Evolutionary conservation across 169 alveolate genomes (phyloP).

Genomic region (Plasmodium inui): DNA sequence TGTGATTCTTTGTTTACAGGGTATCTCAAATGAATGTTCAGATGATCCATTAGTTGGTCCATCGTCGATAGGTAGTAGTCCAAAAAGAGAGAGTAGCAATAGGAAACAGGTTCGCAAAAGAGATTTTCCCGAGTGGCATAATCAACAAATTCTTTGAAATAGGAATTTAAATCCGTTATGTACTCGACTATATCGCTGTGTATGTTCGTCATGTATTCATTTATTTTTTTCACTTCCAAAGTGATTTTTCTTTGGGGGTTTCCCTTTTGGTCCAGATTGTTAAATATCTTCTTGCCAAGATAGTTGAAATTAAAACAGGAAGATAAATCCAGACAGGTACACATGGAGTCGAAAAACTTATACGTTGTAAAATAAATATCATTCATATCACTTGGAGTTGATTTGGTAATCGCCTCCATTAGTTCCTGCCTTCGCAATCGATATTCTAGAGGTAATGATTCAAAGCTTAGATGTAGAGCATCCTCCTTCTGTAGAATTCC

Average conservation of each 20-base stretch:
- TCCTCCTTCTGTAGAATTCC: constrained; percentile 14
- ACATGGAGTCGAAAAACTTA: constrained; percentile 9
- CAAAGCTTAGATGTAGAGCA: not conserved
- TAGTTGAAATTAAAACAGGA: constrained; percentile 10
- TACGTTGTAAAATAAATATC: constrained; percentile 19
- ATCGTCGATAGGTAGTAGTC: constrained; percentile 6
- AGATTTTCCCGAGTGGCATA: not conserved
- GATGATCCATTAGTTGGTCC: not conserved
- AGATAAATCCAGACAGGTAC: not conserved
- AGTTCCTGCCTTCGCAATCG: not conserved
- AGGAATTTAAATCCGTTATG: not conserved
- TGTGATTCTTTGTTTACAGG: not conserved
- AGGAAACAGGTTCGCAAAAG: constrained; percentile 11
- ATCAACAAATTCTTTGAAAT: constrained; percentile 7
- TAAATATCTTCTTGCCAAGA: not conserved
- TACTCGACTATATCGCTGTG: not conserved
- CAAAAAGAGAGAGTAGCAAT: constrained; percentile 29
- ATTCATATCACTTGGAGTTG: not conserved
- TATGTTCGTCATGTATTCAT: not conserved
- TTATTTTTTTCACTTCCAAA: not conserved
- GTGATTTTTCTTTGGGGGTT: not conserved
- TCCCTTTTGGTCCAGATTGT: not conserved
- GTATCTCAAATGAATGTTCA: not conserved
- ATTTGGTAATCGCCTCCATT: not conserved
- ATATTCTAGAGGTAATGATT: constrained; percentile 3